phyloP scores from a whole-genome alignment of 495 filamentous ascomycete genomes.

The Xylaria longipes region DNA sequence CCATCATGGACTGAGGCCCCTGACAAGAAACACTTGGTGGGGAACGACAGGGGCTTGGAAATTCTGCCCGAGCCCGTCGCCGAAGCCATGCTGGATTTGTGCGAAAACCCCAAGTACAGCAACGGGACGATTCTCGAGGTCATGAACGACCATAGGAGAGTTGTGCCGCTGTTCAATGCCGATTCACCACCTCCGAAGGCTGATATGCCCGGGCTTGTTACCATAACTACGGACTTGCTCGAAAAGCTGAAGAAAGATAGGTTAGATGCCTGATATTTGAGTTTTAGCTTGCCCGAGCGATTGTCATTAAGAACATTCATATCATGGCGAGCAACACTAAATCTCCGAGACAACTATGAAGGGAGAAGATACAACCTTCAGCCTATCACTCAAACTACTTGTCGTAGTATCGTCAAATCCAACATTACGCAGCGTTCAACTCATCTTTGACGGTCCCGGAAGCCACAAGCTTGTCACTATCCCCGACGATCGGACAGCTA shows the following conservation, averaged over 20 bases:
- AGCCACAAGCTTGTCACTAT: not conserved
- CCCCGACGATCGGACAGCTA: not conserved
- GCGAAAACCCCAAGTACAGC: slow-evolving; percentile 25
- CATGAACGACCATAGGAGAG: slow-evolving; percentile 56
- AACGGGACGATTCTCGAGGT: slow-evolving; percentile 64
- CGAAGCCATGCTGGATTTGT: slow-evolving; percentile 27
- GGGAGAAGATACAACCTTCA: not conserved
- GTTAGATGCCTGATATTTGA: not conserved
- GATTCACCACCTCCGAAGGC: slow-evolving; percentile 54
- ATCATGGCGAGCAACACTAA: not conserved
- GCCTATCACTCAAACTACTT: not conserved
- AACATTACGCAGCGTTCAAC: not conserved
- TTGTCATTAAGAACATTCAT: too few relatives aligned
- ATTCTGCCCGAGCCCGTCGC: slow-evolving; percentile 28
- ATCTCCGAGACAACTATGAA: not conserved
- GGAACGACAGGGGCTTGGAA: not conserved
- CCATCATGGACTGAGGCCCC: slow-evolving; percentile 71
- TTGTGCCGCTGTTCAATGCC: slow-evolving; percentile 60
- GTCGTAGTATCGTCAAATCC: not conserved
- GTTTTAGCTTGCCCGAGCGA: too few relatives aligned
- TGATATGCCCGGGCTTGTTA: not conserved
- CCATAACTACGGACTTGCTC: not conserved
- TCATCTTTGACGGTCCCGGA: not conserved
- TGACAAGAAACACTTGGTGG: slow-evolving; percentile 64
- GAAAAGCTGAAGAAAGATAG: slow-evolving; percentile 18